Percentiles rank a stretch among this genome's conserved stretches.
These are phyloP conservation scores for Metrosideros polymorpha DNA, from an alignment of 441 rosid species.

Conservation along the genomic window DNA sequence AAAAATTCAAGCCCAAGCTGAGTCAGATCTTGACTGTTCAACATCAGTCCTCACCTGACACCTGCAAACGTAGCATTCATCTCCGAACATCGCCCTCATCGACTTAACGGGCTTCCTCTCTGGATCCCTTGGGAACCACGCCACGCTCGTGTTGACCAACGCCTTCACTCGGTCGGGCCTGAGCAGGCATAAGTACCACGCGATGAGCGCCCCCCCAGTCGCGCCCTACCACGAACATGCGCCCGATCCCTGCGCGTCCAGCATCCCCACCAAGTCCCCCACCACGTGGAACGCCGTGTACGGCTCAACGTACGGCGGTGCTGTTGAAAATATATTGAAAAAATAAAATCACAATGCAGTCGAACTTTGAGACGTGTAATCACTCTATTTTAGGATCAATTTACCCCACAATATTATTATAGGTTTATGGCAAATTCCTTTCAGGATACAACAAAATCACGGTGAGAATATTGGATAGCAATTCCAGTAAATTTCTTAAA, in stretches of 20 bases:
- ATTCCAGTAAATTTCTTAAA: no score
- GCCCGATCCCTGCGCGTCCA: slow-evolving; percentile 31
- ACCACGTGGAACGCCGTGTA: slow-evolving; percentile 41
- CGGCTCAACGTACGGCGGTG: slow-evolving; percentile 14
- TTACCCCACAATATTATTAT: no score
- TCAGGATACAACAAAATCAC: no score
- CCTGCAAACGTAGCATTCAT: slow-evolving; percentile 50
- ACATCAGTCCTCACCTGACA: slow-evolving; percentile 27
- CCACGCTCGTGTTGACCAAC: slow-evolving; percentile 44
- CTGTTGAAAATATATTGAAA: no score
- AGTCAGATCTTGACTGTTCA: background rate
- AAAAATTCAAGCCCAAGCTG: background rate
- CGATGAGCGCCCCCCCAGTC: slow-evolving; percentile 57
- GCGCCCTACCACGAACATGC: slow-evolving; percentile 53
- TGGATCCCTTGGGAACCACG: slow-evolving; percentile 29
- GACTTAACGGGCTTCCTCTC: slow-evolving; percentile 28
- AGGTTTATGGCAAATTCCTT: no score
- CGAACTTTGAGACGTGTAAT: no score
- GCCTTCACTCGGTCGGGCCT: slow-evolving; percentile 51
- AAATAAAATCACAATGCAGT: no score
- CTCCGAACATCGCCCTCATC: slow-evolving; percentile 32
- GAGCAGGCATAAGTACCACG: slow-evolving; percentile 44
- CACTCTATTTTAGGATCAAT: no score
- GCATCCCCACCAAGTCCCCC: slow-evolving; percentile 47
- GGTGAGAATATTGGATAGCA: no score